These are phyloP conservation scores for Suillus sp. DNA, from an alignment of 768 basidiomycete species.

Conservation along the genomic window DNA sequence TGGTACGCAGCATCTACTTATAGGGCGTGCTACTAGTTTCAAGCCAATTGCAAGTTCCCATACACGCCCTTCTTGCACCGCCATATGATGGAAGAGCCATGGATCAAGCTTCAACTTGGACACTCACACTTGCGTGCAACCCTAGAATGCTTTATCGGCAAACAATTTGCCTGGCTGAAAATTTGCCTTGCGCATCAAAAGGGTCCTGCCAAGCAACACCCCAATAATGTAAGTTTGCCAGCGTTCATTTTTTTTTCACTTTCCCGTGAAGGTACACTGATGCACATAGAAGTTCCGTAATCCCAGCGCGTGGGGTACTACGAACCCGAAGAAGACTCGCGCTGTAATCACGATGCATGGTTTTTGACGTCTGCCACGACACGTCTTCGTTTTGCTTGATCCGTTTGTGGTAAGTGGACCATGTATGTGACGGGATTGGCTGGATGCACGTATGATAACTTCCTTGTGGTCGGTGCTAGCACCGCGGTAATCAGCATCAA, in stretches of 20 bases:
- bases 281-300: neutral
- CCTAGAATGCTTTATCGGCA: neutral
- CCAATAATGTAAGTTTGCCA: neutral
- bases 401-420: conserved; percentile 1
- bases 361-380: neutral
- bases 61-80: conserved; percentile 4
- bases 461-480: neutral
- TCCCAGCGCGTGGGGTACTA: neutral
- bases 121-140: conserved; percentile 2
- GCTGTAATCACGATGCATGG: conserved; percentile 1
- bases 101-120: neutral
- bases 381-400: neutral
- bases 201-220: conserved; percentile 1
- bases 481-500: neutral
- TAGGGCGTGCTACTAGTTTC: neutral
- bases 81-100: conserved; percentile 6
- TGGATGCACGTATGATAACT: neutral
- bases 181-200: conserved; percentile 6
- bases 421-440: neutral
- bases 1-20: neutral
- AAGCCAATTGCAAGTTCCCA: neutral
- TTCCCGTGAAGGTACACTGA: neutral
- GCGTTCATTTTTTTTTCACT: neutral
- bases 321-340: conserved; percentile 2
- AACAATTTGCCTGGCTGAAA: conserved; percentile 1